Percentiles rank a stretch among this genome's conserved stretches.
These are phyloP conservation scores for Agarophyton chilense DNA, from an alignment of 23 red algal species.

Conservation along the genomic window DNA sequence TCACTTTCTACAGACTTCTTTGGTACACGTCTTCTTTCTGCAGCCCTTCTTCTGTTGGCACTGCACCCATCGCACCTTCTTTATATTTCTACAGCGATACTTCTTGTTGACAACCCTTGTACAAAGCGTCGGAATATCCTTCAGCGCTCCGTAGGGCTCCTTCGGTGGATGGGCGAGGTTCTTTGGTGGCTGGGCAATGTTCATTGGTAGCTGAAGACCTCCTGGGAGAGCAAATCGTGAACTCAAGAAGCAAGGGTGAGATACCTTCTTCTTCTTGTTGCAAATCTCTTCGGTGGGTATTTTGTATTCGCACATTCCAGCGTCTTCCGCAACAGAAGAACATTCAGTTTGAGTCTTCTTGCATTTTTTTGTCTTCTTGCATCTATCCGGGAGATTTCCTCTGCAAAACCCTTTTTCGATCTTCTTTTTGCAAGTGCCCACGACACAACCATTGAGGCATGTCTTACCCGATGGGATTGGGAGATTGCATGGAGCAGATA, in stretches of 20 bases:
- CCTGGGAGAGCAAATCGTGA: background rate
- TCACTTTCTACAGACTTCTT: background rate
- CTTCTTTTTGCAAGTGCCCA: background rate
- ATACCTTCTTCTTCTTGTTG: conserved; percentile 50
- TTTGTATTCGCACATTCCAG: conserved; percentile 1
- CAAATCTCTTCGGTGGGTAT: background rate
- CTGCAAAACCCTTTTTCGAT: background rate
- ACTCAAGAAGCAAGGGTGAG: background rate
- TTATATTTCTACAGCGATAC: background rate
- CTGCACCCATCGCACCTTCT: background rate
- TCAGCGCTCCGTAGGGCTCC: background rate
- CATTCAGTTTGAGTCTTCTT: conserved; percentile 2
- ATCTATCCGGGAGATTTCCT: background rate
- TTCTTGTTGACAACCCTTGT: conserved; percentile 17
- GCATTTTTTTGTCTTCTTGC: conserved; percentile 4
- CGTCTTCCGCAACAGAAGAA: background rate
- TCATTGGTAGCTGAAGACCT: background rate
- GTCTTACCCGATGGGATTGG: background rate
- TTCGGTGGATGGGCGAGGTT: too few species aligned
- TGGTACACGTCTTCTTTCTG: conserved; percentile 14
- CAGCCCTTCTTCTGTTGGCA: conserved; percentile 32
- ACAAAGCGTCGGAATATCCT: conserved; percentile 7
- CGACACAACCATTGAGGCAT: conserved; percentile 14
- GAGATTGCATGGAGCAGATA: conserved; percentile 7
- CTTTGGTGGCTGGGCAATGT: background rate